Base-by-base conservation (phyloP, 352 stramenopile genomes). In the Lagenidium sp. region DNA sequence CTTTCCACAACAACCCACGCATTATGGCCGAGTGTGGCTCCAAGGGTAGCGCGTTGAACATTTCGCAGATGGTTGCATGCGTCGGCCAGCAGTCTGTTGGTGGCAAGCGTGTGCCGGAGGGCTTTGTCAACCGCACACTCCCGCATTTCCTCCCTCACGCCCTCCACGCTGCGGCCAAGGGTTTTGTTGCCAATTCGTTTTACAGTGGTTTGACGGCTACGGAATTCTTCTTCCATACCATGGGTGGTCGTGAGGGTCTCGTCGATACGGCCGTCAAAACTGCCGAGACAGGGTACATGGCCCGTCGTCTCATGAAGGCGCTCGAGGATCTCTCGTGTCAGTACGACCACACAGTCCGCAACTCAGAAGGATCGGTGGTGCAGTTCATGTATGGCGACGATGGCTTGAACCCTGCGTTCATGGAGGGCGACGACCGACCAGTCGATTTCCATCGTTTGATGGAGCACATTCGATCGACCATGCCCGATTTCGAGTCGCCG, bases 201-300 rank as follows among this genome's bases (percentile, higher is more conserved):
- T 99, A 96, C 69, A 97, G 85, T 24, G 97, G 97, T 24, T 69
- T 99, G 37, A 99, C 88, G 13, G 94, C 97, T 16, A 99, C 95
- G 8, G 97, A 99, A 73, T 99, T 99, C 57, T 99, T 99, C 59
- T 99, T 99, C 70, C 97, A 99, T 67, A 99, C 96, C 0, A 99
- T 99, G 97, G 96, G 95, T 43, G 97, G 97, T 21, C 81, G 96
- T 64, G 97, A 99, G 89, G 97, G 97, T 55, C 69, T 99, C n/a
- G 96, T 99, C 24, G 97, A 99, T 80, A 99, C 96, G 10, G 97
- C 97, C 18, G 96, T 99, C 2, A 99, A 99, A 72, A 99, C 97
- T 6, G 96, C 96, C 11, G 96, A 99, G 67, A 99, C 97, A 10
- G 97, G 97, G 1, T 99, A 99, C 64, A 99, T 99, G 96, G 94